A percentile compares a stretch with the other conserved stretches of the same genome.
Evolutionary conservation across 2,329 filamentous ascomycete species (phyloP).

Genomic region (Phoma sp.): DNA sequence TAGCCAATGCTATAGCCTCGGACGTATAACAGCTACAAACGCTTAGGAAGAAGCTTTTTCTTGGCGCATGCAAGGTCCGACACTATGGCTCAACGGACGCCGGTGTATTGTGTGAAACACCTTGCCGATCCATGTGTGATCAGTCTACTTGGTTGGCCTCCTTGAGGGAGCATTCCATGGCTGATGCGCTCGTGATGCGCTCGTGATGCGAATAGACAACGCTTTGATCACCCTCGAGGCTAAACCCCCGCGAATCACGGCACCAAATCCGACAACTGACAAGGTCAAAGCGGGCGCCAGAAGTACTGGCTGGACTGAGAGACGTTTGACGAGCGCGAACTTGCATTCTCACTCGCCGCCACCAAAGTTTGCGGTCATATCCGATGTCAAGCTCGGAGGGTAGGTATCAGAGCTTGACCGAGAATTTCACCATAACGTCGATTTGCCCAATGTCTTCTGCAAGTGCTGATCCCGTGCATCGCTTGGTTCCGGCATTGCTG

Average conservation of each 20-base stretch:
- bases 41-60: constrained; percentile 28
- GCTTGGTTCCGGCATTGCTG: background rate
- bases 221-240: constrained; percentile 32
- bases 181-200: constrained; percentile 22
- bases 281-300: constrained; percentile 25
- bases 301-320: constrained; percentile 19
- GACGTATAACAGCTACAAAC: constrained; percentile 17
- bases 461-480: constrained; percentile 9
- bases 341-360: constrained; percentile 22
- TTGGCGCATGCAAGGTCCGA: constrained; percentile 27
- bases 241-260: constrained; percentile 23
- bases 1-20: constrained; percentile 21
- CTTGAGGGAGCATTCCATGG: constrained; percentile 15
- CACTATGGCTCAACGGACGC: constrained; percentile 20
- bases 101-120: constrained; percentile 24
- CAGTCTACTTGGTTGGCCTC: constrained; percentile 18
- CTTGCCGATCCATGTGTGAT: constrained; percentile 20
- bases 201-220: constrained; percentile 21
- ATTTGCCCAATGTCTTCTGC: constrained; percentile 9
- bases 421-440: constrained; percentile 3
- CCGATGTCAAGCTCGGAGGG: constrained; percentile 15
- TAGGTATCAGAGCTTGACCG: constrained; percentile 4
- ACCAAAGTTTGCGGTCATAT: constrained; percentile 22
- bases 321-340: constrained; percentile 16
- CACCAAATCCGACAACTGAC: constrained; percentile 24